Percentiles rank a stretch among this genome's conserved stretches.
phyloP scores from a whole-genome alignment of 768 basidiomycete genomes.

The Punctularia strigosozonata region DNA sequence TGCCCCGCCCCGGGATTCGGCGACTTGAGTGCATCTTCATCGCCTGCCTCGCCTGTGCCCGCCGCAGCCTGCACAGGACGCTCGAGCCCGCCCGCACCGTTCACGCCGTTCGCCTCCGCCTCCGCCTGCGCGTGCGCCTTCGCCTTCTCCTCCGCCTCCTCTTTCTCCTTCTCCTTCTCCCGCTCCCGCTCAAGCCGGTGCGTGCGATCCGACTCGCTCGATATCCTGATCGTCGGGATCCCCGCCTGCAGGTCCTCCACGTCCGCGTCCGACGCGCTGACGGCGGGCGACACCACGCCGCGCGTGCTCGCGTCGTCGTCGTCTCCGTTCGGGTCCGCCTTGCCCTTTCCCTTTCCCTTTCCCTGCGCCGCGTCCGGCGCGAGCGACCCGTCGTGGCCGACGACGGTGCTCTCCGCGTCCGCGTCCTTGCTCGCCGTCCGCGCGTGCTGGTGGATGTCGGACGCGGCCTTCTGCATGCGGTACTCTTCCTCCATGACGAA shows the following conservation, averaged over 20 bases:
- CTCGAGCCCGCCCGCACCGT: conserved; percentile 20
- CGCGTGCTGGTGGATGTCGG: conserved; percentile 56
- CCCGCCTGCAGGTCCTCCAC: conserved; percentile 15
- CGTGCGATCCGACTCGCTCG: conserved; percentile 36
- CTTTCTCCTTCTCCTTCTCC: conserved; percentile 37
- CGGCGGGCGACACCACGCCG: conserved; percentile 30
- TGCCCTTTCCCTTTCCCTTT: conserved; percentile 16
- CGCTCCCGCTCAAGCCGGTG: conserved; percentile 32
- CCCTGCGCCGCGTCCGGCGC: conserved; percentile 4
- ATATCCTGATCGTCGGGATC: conserved; percentile 49
- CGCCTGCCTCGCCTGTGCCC: conserved; percentile 13
- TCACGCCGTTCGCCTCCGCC: conserved; percentile 21
- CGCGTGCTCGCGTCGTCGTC: conserved; percentile 68
- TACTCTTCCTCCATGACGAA: conserved; percentile 99
- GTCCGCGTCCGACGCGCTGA: conserved; percentile 5
- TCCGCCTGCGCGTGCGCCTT: conserved; percentile 26
- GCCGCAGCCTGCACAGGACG: conserved; percentile 32
- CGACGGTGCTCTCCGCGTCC: conserved; percentile 15
- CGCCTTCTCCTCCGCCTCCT: conserved; percentile 24
- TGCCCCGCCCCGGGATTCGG: conserved; percentile 6
- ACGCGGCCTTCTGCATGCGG: conserved; percentile 85
- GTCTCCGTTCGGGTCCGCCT: no score
- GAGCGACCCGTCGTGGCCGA: conserved; percentile 53
- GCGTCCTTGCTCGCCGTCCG: conserved; percentile 17
- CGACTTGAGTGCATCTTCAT: conserved; percentile 14